A percentile compares a stretch with the other conserved stretches of the same genome.
These are phyloP conservation scores for Iodosphaeria phyllophila DNA, from an alignment of 2,329 filamentous ascomycete genomes.

Conservation along the genomic window DNA sequence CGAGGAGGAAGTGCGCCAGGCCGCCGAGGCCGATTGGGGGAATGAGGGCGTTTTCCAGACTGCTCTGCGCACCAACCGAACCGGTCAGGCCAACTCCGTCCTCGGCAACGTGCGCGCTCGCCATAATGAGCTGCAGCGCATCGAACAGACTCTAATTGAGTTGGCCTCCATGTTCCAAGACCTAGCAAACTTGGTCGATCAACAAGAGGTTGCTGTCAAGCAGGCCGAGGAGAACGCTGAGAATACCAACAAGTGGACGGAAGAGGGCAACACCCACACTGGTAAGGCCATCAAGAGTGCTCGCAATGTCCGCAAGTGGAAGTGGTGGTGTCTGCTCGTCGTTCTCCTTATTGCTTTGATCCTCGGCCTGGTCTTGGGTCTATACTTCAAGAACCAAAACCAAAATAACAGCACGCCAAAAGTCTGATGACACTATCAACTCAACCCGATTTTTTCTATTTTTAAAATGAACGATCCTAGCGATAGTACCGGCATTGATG, in stretches of 20 bases:
- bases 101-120: slow-evolving; percentile 65
- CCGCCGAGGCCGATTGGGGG: slow-evolving; percentile 52
- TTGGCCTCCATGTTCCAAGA: slow-evolving; percentile 54
- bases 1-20: slow-evolving; percentile 51
- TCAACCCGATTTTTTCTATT: no score
- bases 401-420: no score
- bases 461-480: no score
- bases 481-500: no score
- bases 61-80: slow-evolving; percentile 57
- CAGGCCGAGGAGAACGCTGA: slow-evolving; percentile 46
- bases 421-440: no score
- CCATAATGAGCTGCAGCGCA: slow-evolving; percentile 67
- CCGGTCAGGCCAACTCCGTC: slow-evolving; percentile 52
- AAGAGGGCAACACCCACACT: slow-evolving; percentile 52
- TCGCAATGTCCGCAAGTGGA: slow-evolving; percentile 50
- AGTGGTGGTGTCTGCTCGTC: slow-evolving; percentile 62
- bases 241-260: slow-evolving; percentile 45
- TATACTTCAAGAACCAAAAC: slow-evolving; percentile 10
- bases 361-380: slow-evolving; percentile 31
- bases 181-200: slow-evolving; percentile 54
- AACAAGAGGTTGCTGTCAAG: slow-evolving; percentile 47
- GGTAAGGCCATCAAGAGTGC: slow-evolving; percentile 49
- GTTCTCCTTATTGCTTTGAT: slow-evolving; percentile 36
- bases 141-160: slow-evolving; percentile 57
- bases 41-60: slow-evolving; percentile 69